Evolutionary conservation across 2,329 filamentous ascomycete genomes (phyloP).

Genomic region (Colletotrichum zoysiae): DNA sequence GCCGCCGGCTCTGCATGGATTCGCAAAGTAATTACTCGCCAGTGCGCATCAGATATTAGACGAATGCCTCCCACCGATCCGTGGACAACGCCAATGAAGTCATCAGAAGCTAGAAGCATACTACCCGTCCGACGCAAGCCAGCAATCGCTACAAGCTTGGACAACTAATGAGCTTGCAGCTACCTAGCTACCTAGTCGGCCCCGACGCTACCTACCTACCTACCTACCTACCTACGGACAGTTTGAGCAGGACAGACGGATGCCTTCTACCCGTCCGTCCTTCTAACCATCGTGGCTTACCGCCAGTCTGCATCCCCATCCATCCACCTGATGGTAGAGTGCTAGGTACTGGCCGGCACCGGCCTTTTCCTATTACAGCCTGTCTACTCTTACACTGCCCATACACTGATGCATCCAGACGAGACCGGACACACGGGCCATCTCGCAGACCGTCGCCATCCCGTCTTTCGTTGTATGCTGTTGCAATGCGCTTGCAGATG

Average conservation of each 20-base stretch:
- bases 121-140: background rate
- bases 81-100: background rate
- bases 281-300: conserved; percentile 29
- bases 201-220: conserved; percentile 11
- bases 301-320: conserved; percentile 6
- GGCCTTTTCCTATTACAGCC: conserved; percentile 19
- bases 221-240: conserved; percentile 16
- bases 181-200: conserved; percentile 3
- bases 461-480: conserved; percentile 5
- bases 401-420: conserved; percentile 16
- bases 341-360: conserved; percentile 21
- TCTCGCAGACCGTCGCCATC: conserved; percentile 1
- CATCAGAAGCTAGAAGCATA: background rate
- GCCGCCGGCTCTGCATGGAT: background rate
- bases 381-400: conserved; percentile 15
- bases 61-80: background rate
- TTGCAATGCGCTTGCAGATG: conserved; percentile 16
- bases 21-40: background rate
- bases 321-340: conserved; percentile 11
- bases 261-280: conserved; percentile 37
- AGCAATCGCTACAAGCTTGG: conserved; percentile 8
- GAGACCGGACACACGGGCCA: conserved; percentile 14
- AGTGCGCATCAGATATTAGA: background rate
- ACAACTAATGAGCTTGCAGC: conserved; percentile 8
- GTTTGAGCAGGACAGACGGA: conserved; percentile 28